Percentiles rank a stretch among this genome's conserved stretches.
phyloP scores from a whole-genome alignment of 495 filamentous ascomycete species.

The Hypoxylon perforatum region DNA sequence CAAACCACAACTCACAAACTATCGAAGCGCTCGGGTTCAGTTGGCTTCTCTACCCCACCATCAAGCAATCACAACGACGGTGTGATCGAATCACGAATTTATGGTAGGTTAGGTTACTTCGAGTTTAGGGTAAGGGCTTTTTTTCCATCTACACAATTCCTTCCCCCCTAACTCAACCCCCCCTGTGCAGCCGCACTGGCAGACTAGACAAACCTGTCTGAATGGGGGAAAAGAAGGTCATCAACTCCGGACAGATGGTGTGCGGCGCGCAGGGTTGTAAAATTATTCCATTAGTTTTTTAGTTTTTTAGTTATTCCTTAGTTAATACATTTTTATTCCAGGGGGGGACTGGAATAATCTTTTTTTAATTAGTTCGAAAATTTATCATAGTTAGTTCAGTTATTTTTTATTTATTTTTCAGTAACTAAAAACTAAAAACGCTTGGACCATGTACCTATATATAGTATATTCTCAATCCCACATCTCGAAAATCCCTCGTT shows the following conservation, averaged over 20 bases:
- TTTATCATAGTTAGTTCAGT: too few species aligned
- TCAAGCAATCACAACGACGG: constrained; percentile 27
- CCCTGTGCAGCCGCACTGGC: constrained; percentile 12
- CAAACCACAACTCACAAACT: neutral
- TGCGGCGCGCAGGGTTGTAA: neutral
- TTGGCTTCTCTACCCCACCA: constrained; percentile 22
- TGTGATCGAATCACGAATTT: constrained; percentile 20
- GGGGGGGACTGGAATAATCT: too few species aligned
- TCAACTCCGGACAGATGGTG: constrained; percentile 18
- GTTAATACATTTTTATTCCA: too few species aligned
- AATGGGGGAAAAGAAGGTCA: constrained; percentile 17
- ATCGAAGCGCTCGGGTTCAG: constrained; percentile 8
- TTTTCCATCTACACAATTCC: constrained; percentile 6
- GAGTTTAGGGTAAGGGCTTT: constrained; percentile 43
- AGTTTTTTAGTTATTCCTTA: too few species aligned
- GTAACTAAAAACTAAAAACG: too few species aligned
- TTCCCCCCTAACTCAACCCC: neutral
- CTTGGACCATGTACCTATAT: too few species aligned
- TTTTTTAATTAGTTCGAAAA: too few species aligned
- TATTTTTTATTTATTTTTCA: too few species aligned
- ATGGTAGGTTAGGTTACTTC: constrained; percentile 15
- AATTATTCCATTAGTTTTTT: too few species aligned
- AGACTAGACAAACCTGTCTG: neutral
- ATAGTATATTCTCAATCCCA: too few species aligned
- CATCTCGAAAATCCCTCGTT: too few species aligned